Evolutionary conservation across 768 basidiomycete species (phyloP).

Genomic region (Trametopsis cervina): DNA sequence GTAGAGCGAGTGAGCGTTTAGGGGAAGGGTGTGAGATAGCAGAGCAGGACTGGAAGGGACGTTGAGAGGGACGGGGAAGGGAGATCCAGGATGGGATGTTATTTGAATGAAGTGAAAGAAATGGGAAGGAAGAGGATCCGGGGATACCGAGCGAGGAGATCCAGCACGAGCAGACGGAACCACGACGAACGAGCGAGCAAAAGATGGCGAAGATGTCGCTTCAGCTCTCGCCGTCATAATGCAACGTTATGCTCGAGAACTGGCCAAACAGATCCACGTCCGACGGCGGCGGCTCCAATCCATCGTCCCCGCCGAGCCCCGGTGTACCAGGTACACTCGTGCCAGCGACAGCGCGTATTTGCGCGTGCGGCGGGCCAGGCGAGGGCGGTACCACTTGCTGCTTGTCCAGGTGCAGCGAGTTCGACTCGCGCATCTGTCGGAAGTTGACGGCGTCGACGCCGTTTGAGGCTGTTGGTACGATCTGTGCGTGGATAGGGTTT

Average conservation of each 20-base stretch:
- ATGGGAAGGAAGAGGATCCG: no score
- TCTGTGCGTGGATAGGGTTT: conserved; percentile 37
- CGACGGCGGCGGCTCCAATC: conserved; percentile 33
- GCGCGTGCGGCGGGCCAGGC: conserved; percentile 4
- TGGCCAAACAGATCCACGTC: conserved; percentile 74
- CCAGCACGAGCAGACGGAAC: neutral
- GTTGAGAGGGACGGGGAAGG: no score
- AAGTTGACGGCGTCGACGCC: conserved; percentile 85
- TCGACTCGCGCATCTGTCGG: conserved; percentile 84
- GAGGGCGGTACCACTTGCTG: conserved; percentile 15
- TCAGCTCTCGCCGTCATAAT: conserved; percentile 66
- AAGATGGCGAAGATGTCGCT: neutral
- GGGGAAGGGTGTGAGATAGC: neutral
- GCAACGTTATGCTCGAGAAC: conserved; percentile 86
- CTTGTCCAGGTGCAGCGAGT: conserved; percentile 79
- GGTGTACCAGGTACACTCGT: conserved; percentile 30
- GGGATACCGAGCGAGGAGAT: neutral
- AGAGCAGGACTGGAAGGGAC: neutral
- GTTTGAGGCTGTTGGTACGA: conserved; percentile 71
- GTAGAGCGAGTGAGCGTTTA: neutral
- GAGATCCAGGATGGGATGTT: no score
- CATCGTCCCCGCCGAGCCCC: conserved; percentile 33
- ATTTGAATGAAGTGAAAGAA: no score
- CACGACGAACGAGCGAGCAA: neutral
- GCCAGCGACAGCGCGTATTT: conserved; percentile 30